Base-by-base conservation (phyloP, 179 eudicot genomes). In the Vitellaria paradoxa region DNA sequence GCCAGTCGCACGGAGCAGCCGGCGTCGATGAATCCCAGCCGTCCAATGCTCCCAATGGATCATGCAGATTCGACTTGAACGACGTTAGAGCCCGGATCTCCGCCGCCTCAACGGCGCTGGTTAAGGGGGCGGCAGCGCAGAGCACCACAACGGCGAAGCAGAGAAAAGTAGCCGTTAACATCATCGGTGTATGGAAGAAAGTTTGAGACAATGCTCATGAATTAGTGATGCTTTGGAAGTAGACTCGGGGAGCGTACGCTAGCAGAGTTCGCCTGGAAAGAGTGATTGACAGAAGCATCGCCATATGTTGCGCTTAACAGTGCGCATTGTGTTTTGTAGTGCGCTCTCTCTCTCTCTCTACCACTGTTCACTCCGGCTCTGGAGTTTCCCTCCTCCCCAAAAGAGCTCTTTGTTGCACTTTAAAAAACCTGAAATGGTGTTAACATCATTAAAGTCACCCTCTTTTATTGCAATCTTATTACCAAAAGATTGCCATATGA, bases 1-100 rank as follows among this genome's bases (percentile, higher is more conserved):
- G 89, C 96, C 96, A 91, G 84, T 91, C 96, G 78, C 96, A 91
- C 0, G 93, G 96, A 21, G 96, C 93, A 0, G 78, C 46, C 7
- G 90, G 77, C 12, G 95, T 85, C 57, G 93, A 76, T 0, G 89
- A 50, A 65, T 82, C 78, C 95, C 95, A 91, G 42, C 87, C 86
- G 83, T 73, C 79, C 40, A 91, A 71, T 1, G 81, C 85, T 57
- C 92, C 91, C 26, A 89, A 78, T 17, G 92, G 92, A 65, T 91
- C 96, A 7, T 74, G 56, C 0, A 91, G 77, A 21, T 53, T 70
- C 13, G 13, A 53, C 49, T 85, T 89, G 71, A 91, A 82, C 11
- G 90, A 23, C 1, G 70, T 59, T 10, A 92, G 68, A 2, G 93
- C 81, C 59, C 65, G 76, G 24, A 86, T 65, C 73, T 90, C 93